Evolutionary conservation across 805 yeast species (phyloP).

Genomic region (Priceomyces melissophilus): DNA sequence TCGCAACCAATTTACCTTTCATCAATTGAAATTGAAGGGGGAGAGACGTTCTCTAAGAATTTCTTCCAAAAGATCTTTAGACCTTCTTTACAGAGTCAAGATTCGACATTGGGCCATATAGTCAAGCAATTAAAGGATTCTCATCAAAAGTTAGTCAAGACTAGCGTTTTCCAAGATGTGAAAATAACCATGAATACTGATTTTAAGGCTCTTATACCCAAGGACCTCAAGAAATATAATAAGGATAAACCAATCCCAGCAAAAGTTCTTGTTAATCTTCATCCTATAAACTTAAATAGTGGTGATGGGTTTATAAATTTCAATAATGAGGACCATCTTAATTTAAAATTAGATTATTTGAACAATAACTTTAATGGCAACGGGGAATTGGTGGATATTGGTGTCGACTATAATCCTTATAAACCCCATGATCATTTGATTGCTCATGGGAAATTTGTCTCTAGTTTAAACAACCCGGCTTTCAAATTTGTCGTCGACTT

Average conservation of each 20-base stretch:
- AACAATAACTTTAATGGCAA: conserved; percentile 47
- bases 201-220: conserved; percentile 26
- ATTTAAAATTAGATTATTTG: conserved; percentile 36
- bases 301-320: conserved; percentile 34
- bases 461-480: conserved; percentile 44
- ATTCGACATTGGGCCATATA: conserved; percentile 42
- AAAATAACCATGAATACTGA: conserved; percentile 39
- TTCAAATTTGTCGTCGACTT: conserved; percentile 38
- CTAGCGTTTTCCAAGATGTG: conserved; percentile 45
- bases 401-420: conserved; percentile 49
- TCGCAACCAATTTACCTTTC: conserved; percentile 36
- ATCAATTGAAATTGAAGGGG: conserved; percentile 38
- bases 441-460: conserved; percentile 44
- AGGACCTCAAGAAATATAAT: conserved; percentile 24
- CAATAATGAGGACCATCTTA: conserved; percentile 37
- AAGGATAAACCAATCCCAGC: conserved; percentile 43
- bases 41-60: conserved; percentile 41
- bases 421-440: conserved; percentile 45
- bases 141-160: conserved; percentile 33
- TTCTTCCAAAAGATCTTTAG: conserved; percentile 45
- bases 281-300: conserved; percentile 33
- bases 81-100: conserved; percentile 40
- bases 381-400: conserved; percentile 50
- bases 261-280: conserved; percentile 40
- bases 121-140: conserved; percentile 29